These are phyloP conservation scores for Debaryomyces sp. DNA, from an alignment of 1,139 yeast genomes.

Conservation along the genomic window DNA sequence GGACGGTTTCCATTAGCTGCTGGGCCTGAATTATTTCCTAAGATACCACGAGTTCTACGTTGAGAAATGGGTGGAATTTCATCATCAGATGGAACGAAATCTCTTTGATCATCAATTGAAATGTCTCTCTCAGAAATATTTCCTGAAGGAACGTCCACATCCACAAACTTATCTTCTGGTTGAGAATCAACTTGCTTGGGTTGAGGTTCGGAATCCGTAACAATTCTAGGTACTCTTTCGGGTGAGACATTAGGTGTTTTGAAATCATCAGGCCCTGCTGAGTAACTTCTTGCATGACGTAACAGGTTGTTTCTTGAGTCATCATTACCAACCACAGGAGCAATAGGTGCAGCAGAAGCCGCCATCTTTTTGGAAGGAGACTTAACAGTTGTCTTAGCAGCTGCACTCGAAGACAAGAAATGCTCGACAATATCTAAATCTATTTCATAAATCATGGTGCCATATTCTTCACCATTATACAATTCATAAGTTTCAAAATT, in stretches of 20 bases:
- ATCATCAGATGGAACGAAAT: conserved; percentile 6
- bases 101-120: conserved; percentile 19
- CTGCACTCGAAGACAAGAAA: conserved; percentile 24
- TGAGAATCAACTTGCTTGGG: not conserved
- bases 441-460: conserved; percentile 66
- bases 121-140: conserved; percentile 25
- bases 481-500: conserved; percentile 53
- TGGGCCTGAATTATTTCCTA: not conserved
- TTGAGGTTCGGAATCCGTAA: conserved; percentile 2
- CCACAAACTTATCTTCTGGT: conserved; percentile 28
- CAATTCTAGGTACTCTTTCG: conserved; percentile 19
- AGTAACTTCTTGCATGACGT: conserved; percentile 42
- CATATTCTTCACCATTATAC: conserved; percentile 49
- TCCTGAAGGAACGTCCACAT: conserved; percentile 28
- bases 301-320: not conserved
- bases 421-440: conserved; percentile 48
- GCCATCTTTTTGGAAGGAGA: conserved; percentile 12
- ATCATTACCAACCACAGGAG: conserved; percentile 13
- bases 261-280: conserved; percentile 48
- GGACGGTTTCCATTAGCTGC: not conserved
- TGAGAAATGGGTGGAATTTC: not conserved
- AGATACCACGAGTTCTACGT: not conserved
- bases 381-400: conserved; percentile 15
- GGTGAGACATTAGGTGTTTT: conserved; percentile 46
- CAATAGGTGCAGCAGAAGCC: conserved; percentile 14